These are phyloP conservation scores for Penicillium sp. DNA, from an alignment of 2,329 filamentous ascomycete genomes.

Conservation along the genomic window DNA sequence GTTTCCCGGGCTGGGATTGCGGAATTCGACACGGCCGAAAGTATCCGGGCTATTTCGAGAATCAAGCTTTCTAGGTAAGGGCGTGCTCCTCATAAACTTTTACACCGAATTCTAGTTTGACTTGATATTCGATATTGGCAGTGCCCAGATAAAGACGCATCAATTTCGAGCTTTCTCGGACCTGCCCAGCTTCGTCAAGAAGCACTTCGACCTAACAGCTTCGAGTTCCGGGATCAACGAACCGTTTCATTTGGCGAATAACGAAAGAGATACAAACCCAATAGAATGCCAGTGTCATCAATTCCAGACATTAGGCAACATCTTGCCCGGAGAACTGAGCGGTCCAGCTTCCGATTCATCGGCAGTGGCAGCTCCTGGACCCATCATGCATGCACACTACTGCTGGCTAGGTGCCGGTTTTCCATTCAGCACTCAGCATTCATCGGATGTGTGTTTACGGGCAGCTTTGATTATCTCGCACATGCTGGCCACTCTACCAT, in stretches of 20 bases:
- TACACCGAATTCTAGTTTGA: neutral
- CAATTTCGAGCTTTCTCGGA: constrained; percentile 46
- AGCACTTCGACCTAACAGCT: constrained; percentile 42
- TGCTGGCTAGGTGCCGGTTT: constrained; percentile 25
- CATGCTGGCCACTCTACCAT: constrained; percentile 38
- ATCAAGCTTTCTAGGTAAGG: constrained; percentile 43
- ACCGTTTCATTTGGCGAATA: constrained; percentile 15
- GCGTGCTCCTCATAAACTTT: neutral
- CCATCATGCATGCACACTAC: constrained; percentile 18
- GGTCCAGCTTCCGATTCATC: constrained; percentile 30
- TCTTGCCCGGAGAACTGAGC: constrained; percentile 28
- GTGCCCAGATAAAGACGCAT: constrained; percentile 44
- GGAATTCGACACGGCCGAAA: constrained; percentile 36
- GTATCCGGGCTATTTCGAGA: constrained; percentile 38
- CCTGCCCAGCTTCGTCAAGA: constrained; percentile 44
- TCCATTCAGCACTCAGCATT: constrained; percentile 40
- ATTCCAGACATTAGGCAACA: constrained; percentile 27
- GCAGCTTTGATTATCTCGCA: constrained; percentile 39
- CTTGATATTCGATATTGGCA: constrained; percentile 16
- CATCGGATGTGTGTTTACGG: constrained; percentile 38
- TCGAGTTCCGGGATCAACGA: constrained; percentile 21
- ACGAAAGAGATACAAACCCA: constrained; percentile 22
- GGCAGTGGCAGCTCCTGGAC: constrained; percentile 27
- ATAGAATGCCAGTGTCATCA: constrained; percentile 31
- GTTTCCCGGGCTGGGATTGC: constrained; percentile 22